Evolutionary conservation across 169 alveolate genomes (phyloP), one percentile per base, ranked within the genome.

Genomic region (Plasmodium berghei): DNA sequence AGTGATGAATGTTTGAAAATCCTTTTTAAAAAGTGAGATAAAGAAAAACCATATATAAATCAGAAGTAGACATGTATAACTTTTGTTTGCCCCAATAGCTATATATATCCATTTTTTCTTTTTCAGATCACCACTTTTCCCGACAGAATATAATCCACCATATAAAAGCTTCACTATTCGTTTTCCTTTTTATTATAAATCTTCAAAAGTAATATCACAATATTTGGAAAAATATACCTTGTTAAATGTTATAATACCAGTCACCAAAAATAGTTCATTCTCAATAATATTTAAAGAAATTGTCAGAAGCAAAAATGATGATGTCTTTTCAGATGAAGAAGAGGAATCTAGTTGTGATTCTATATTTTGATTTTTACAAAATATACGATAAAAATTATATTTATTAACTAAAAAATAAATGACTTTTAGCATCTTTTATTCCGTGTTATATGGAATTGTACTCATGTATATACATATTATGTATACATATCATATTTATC

Each of bases 201-300:
- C 91, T 6, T 69, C 91, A 58, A 86, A 71, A 45, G 87, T 87
- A 40, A 26, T 58, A 40, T 70, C 91, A 16, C 91, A 86, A 20
- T 86, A 70, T 59, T 28, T 86, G 28, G 86, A 86, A 54, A 62
- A 46, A 72, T 71, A 70, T 59, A 64, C 70, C 56, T 87, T 86
- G 45, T 72, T 86, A 71, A 86, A 86, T 72, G 49, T 86, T 42
- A 86, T 86, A 49, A 61, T 86, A 70, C 91, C 91, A 9, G 91
- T 86, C 4, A 86, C 73, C 24, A 86, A 52, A 49, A 59, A 54
- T 70, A 42, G 61, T 34, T 59, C 69, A 20, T 18, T 34, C 2
- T 86, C 71, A 9, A 26, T 26, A n/a, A 49, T 86, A 34, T 86
- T 86, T 72, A 70, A 63, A 49, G 72, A 73, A 16, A 2, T 59